Conservation (phyloP, 1,284 basidiomycete genomes). For the Boletellus dicymbophilus region DNA sequence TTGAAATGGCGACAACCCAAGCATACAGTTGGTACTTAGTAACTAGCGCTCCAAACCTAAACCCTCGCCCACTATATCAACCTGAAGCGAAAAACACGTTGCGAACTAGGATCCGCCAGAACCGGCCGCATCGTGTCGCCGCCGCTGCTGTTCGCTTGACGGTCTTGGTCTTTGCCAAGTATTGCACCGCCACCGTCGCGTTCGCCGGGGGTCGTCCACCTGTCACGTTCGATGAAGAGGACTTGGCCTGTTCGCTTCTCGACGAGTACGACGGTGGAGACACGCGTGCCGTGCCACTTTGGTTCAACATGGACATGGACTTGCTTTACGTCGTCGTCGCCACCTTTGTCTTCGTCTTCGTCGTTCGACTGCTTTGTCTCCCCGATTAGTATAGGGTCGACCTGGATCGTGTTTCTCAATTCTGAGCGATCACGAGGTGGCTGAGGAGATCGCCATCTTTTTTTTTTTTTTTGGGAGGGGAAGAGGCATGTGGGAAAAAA, state of each 20-base stretch:
- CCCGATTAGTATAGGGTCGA: constrained; percentile 45
- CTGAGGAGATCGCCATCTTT: constrained; percentile 52
- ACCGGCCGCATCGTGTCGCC: constrained; percentile 18
- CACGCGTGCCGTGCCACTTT: constrained; percentile 75
- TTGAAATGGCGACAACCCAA: no score
- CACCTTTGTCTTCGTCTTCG: no score
- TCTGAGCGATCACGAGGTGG: constrained; percentile 50
- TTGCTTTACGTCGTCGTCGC: no score
- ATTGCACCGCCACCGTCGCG: no score
- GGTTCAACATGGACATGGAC: no score
- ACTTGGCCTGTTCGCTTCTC: constrained; percentile 59
- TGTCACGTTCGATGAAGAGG: constrained; percentile 70
- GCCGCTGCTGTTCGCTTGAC: background rate
- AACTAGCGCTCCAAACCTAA: no score
- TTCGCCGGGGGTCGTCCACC: constrained; percentile 52
- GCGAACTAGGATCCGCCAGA: constrained; percentile 42
- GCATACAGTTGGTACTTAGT: no score
- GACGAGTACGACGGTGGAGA: constrained; percentile 73
- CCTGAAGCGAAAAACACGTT: constrained; percentile 56
- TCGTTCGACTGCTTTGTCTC: no score
- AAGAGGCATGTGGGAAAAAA: background rate
- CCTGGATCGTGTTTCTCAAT: constrained; percentile 62
- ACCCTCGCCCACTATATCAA: no score
- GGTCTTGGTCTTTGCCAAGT: no score
- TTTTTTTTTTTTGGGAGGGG: no score